These are phyloP conservation scores for Cladophialophora psammophila DNA, from an alignment of 2,329 filamentous ascomycete species.

Conservation along the genomic window DNA sequence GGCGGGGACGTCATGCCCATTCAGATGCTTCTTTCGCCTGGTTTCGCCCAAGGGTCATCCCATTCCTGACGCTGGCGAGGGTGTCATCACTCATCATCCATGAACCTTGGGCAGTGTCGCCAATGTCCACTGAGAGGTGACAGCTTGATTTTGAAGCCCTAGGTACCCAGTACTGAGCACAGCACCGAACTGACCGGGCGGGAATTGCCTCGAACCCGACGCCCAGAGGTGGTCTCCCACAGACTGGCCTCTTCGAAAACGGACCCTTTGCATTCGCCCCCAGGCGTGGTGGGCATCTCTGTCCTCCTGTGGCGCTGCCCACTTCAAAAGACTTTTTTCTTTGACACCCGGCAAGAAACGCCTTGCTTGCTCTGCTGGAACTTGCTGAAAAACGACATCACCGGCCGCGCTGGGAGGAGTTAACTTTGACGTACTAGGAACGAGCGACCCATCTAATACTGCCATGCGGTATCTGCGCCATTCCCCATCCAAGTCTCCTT, in stretches of 20 bases:
- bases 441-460: slow-evolving; percentile 29
- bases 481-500: slow-evolving; percentile 31
- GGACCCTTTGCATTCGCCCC: slow-evolving; percentile 21
- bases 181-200: slow-evolving; percentile 10
- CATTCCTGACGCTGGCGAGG: slow-evolving; percentile 15
- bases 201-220: slow-evolving; percentile 15
- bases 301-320: slow-evolving; percentile 38
- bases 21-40: slow-evolving; percentile 24
- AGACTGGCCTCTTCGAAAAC: slow-evolving; percentile 30
- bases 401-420: slow-evolving; percentile 32
- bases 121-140: slow-evolving; percentile 17
- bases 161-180: not conserved
- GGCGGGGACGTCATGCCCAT: slow-evolving; percentile 29
- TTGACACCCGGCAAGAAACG: slow-evolving; percentile 24
- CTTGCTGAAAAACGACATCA: slow-evolving; percentile 29
- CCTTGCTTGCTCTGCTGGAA: slow-evolving; percentile 29
- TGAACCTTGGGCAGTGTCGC: slow-evolving; percentile 32
- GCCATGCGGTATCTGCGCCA: slow-evolving; percentile 31
- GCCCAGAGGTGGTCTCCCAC: slow-evolving; percentile 23
- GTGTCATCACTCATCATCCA: slow-evolving; percentile 30
- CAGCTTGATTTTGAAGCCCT: slow-evolving; percentile 19
- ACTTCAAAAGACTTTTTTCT: slow-evolving; percentile 29
- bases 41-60: slow-evolving; percentile 22
- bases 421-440: slow-evolving; percentile 36
- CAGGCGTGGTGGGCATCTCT: slow-evolving; percentile 26